Evolutionary conservation across 169 alveolate species (phyloP).

Genomic region (Plasmodium gaboni): DNA sequence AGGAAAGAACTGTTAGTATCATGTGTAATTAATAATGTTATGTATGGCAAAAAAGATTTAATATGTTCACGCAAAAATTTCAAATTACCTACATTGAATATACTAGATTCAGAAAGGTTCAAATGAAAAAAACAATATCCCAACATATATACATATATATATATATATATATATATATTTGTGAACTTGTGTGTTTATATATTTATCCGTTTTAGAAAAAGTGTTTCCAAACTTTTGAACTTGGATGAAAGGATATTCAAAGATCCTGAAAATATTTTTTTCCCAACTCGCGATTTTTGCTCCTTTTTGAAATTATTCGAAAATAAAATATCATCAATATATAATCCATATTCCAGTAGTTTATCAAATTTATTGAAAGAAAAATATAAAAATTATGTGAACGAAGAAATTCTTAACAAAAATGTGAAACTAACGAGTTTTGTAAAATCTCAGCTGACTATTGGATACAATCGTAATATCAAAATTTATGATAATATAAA

Average conservation of each 20-base stretch:
- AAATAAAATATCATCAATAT: constrained; percentile 5
- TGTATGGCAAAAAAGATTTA: constrained; percentile 55
- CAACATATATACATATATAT: background rate
- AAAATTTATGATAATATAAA: no score
- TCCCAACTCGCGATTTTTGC: constrained; percentile 49
- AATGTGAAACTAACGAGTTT: constrained; percentile 19
- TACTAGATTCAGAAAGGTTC: constrained; percentile 72
- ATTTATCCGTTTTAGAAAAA: constrained; percentile 21
- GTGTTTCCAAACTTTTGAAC: constrained; percentile 41
- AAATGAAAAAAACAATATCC: background rate
- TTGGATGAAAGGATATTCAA: constrained; percentile 73
- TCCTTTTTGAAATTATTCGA: constrained; percentile 42
- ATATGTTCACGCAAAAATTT: constrained; percentile 10
- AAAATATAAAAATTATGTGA: constrained; percentile 43
- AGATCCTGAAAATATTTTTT: constrained; percentile 71
- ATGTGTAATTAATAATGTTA: constrained; percentile 57
- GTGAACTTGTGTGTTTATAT: background rate
- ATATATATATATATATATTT: background rate
- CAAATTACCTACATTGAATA: constrained; percentile 55
- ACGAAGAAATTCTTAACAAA: constrained; percentile 50
- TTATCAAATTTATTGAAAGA: constrained; percentile 47
- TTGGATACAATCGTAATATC: constrained; percentile 59
- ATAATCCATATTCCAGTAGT: constrained; percentile 30
- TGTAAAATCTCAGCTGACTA: constrained; percentile 20
- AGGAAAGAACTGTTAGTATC: constrained; percentile 50